Conservation (phyloP, 2,329 filamentous ascomycete species). For the Sclerotinia sclerotiorum region DNA sequence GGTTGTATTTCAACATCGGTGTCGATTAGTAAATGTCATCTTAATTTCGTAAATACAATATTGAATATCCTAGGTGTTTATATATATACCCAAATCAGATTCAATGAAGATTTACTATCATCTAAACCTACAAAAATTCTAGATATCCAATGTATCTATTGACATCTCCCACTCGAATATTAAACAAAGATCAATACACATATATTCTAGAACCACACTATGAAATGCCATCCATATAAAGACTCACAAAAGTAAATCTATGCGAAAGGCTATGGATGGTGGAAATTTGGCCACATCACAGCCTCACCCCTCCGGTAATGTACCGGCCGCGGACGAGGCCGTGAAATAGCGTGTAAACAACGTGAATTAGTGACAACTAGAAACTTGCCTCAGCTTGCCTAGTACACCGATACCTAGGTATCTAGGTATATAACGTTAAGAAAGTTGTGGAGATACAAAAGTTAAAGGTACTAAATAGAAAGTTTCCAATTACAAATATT, state of each 20-base stretch:
- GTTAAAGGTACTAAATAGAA: neutral
- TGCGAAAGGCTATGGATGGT: constrained; percentile 1
- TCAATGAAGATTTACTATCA: neutral
- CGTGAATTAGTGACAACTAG: neutral
- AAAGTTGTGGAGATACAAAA: neutral
- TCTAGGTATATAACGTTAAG: too few relatives aligned
- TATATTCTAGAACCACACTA: too few relatives aligned
- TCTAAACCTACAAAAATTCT: neutral
- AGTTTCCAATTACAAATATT: neutral
- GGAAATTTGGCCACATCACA: constrained; percentile 4
- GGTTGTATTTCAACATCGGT: neutral
- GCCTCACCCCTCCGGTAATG: constrained; percentile 5
- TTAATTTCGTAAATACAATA: neutral
- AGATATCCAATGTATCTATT: neutral
- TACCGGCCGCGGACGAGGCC: constrained; percentile 8
- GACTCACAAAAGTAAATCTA: neutral
- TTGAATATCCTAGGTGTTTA: too few relatives aligned
- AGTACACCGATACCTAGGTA: neutral
- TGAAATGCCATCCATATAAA: neutral
- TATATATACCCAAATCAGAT: neutral
- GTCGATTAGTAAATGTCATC: neutral
- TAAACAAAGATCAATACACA: neutral
- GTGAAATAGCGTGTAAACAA: neutral
- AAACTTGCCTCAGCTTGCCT: constrained; percentile 2
- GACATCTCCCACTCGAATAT: neutral